These are phyloP conservation scores for Royoungia palumana DNA, from an alignment of 768 basidiomycete species.

Conservation along the genomic window DNA sequence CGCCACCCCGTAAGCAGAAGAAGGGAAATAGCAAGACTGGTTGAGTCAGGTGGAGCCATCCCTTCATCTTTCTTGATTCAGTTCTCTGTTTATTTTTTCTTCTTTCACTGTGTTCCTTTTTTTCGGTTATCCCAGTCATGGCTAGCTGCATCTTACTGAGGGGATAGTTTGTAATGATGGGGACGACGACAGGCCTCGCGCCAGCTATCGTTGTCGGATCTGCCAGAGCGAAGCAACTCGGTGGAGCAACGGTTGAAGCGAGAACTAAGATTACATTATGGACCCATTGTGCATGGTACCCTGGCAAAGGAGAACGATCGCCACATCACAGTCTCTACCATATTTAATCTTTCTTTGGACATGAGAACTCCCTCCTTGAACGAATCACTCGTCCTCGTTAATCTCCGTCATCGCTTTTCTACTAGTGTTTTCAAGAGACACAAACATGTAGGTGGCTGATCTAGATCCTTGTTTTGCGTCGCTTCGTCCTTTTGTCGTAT, in stretches of 20 bases:
- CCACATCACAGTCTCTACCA: constrained; percentile 26
- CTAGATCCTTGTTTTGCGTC: constrained; percentile 2
- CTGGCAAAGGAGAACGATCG: constrained; percentile 21
- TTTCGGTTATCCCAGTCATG: constrained; percentile 22
- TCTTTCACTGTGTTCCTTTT: constrained; percentile 24
- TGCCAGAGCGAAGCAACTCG: constrained; percentile 12
- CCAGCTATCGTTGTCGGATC: constrained; percentile 7
- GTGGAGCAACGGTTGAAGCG: constrained; percentile 13
- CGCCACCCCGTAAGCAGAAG: constrained; percentile 96
- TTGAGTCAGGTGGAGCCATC: constrained; percentile 28
- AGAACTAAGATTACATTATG: constrained; percentile 15
- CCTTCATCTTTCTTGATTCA: constrained; percentile 27
- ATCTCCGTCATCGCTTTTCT: background rate
- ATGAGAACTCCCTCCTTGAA: constrained; percentile 15
- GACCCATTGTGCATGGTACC: constrained; percentile 22
- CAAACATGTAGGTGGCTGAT: constrained; percentile 1
- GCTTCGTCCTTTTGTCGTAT: constrained; percentile 1
- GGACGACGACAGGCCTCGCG: constrained; percentile 16
- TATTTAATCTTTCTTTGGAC: constrained; percentile 34
- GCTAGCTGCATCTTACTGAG: constrained; percentile 29
- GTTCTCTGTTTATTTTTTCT: constrained; percentile 30
- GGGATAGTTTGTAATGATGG: constrained; percentile 19
- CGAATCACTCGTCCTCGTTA: constrained; percentile 18
- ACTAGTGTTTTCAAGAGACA: background rate
- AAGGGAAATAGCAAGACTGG: constrained; percentile 85